These are phyloP conservation scores for Microsporum canis DNA, from an alignment of 2,329 filamentous ascomycete genomes.

Conservation along the genomic window DNA sequence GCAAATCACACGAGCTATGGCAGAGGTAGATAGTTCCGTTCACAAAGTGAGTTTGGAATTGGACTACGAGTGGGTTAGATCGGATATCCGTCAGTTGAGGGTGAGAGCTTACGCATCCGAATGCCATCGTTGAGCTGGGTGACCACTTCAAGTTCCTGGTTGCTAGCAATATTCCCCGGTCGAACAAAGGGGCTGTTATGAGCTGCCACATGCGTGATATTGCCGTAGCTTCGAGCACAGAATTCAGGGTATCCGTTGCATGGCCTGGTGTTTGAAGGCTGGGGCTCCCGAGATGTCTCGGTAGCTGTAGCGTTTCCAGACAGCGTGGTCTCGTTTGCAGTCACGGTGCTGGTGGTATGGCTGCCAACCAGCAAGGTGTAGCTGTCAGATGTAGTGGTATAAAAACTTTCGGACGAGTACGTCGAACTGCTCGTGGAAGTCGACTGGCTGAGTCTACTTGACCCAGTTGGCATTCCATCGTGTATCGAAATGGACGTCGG, in stretches of 20 bases:
- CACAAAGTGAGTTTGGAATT: conserved; percentile 47
- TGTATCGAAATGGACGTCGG: conserved; percentile 8
- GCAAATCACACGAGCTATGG: conserved; percentile 69
- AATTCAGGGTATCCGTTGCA: conserved; percentile 73
- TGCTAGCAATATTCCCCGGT: conserved; percentile 59
- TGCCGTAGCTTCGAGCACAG: conserved; percentile 64
- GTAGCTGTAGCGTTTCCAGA: conserved; percentile 40
- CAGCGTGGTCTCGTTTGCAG: conserved; percentile 27
- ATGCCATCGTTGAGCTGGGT: conserved; percentile 66
- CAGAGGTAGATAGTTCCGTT: conserved; percentile 62
- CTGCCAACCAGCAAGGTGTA: conserved; percentile 32
- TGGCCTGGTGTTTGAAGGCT: conserved; percentile 58
- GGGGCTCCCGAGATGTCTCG: conserved; percentile 35
- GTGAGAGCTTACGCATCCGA: conserved; percentile 39
- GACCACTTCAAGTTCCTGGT: conserved; percentile 58
- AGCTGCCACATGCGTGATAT: conserved; percentile 64
- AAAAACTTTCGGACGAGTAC: conserved; percentile 12
- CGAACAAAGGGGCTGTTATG: conserved; percentile 74
- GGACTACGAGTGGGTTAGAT: conserved; percentile 28
- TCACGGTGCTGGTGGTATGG: conserved; percentile 18
- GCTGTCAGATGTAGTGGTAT: conserved; percentile 28
- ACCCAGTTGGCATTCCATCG: conserved; percentile 13
- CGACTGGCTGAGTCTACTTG: conserved; percentile 16
- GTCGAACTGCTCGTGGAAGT: conserved; percentile 19
- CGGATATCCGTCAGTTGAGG: background rate